Percentiles rank a stretch among this genome's conserved stretches.
phyloP scores from a whole-genome alignment of 179 eudicot genomes.

The Beta corolliflora region DNA sequence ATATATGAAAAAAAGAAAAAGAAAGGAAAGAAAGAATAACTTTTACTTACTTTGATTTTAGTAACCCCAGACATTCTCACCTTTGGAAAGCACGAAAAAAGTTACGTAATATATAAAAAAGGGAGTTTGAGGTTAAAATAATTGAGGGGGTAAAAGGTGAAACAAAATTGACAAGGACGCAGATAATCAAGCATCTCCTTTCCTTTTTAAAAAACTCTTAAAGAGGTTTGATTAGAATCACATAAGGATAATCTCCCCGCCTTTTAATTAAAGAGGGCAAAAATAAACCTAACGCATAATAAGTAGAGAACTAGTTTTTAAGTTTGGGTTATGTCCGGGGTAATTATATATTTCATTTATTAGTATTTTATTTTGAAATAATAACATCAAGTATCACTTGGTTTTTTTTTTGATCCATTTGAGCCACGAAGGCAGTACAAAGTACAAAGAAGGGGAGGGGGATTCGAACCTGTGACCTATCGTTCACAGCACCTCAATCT shows the following conservation, averaged over 20 bases:
- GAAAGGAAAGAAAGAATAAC: constrained; percentile 35
- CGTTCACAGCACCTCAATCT: too few relatives aligned
- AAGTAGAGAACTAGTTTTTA: too few relatives aligned
- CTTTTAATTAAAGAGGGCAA: constrained; percentile 23
- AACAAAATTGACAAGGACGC: constrained; percentile 29
- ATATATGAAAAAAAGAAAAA: neutral
- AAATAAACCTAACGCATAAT: neutral
- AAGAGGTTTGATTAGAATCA: constrained; percentile 38
- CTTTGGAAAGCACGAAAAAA: constrained; percentile 42
- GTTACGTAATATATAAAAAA: constrained; percentile 25
- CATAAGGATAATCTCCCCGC: constrained; percentile 33
- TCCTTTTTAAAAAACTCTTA: constrained; percentile 24
- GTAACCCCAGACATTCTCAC: constrained; percentile 52
- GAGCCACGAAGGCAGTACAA: too few relatives aligned
- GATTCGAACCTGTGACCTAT: too few relatives aligned
- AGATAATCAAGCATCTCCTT: constrained; percentile 33
- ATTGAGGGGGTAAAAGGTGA: constrained; percentile 22
- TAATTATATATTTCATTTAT: too few relatives aligned
- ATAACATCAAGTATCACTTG: too few relatives aligned
- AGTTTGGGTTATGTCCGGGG: too few relatives aligned
- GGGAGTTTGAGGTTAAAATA: constrained; percentile 18
- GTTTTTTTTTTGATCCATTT: too few relatives aligned
- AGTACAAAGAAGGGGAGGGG: too few relatives aligned
- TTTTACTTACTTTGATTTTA: constrained; percentile 43
- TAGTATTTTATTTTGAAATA: too few relatives aligned